These are phyloP conservation scores for Escovopsis sp. DNA, from an alignment of 2,329 filamentous ascomycete genomes.

Conservation along the genomic window DNA sequence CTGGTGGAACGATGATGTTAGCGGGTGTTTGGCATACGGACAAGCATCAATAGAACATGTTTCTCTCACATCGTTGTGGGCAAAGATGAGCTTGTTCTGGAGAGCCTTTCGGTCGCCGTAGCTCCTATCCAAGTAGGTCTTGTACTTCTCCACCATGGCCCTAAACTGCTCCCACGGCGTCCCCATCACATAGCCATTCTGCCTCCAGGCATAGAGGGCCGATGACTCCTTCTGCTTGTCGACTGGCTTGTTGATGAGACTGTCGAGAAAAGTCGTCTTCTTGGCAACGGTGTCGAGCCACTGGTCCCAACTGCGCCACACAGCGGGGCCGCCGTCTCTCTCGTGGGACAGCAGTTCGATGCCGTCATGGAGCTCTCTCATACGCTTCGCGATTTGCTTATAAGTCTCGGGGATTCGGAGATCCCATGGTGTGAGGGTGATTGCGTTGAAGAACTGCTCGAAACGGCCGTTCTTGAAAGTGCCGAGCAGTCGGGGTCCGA, in stretches of 20 bases:
- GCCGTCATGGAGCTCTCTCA: slow-evolving; percentile 90
- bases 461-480: slow-evolving; percentile 93
- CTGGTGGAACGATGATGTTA: slow-evolving; percentile 27
- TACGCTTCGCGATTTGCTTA: slow-evolving; percentile 88
- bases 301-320: slow-evolving; percentile 90
- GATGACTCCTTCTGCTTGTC: slow-evolving; percentile 12
- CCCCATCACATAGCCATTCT: slow-evolving; percentile 64
- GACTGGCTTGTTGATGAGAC: slow-evolving; percentile 37
- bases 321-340: slow-evolving; percentile 60
- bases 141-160: slow-evolving; percentile 60
- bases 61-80: slow-evolving; percentile 80
- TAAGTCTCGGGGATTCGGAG: slow-evolving; percentile 71
- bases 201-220: slow-evolving; percentile 43
- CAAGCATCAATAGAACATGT: background rate
- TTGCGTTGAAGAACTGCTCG: slow-evolving; percentile 83
- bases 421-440: slow-evolving; percentile 61
- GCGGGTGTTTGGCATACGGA: too few species aligned
- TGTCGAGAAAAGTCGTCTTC: slow-evolving; percentile 41
- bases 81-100: slow-evolving; percentile 69
- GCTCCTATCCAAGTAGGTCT: slow-evolving; percentile 53
- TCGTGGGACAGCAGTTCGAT: slow-evolving; percentile 74
- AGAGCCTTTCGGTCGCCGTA: slow-evolving; percentile 56
- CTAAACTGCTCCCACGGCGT: slow-evolving; percentile 71
- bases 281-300: slow-evolving; percentile 59
- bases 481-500: slow-evolving; percentile 78